These are phyloP conservation scores for Trichoderma hamatum DNA, from an alignment of 2,329 filamentous ascomycete species.

Conservation along the genomic window DNA sequence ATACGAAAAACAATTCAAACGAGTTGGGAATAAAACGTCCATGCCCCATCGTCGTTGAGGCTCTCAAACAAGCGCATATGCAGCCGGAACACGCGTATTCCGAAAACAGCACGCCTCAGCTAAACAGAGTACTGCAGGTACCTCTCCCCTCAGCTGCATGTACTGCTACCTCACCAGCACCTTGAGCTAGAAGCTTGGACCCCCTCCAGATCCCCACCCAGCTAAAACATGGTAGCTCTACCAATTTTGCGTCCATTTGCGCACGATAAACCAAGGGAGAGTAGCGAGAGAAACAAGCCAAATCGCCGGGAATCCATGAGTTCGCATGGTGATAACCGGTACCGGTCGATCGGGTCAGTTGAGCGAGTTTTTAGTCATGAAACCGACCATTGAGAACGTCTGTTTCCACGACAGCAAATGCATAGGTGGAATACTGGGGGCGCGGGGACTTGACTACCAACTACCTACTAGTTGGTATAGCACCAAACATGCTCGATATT, in stretches of 20 bases:
- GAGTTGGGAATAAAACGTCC: neutral
- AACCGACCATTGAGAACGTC: neutral
- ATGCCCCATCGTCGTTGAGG: neutral
- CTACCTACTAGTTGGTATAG: no score
- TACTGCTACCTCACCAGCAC: conserved; percentile 5
- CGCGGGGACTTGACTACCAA: no score
- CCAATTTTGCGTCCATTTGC: conserved; percentile 7
- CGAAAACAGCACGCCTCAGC: neutral
- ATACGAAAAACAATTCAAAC: neutral
- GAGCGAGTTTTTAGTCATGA: conserved; percentile 19
- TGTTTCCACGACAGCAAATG: neutral
- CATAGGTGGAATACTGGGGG: neutral
- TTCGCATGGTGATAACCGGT: neutral
- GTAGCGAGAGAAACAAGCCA: neutral
- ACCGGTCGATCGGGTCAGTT: neutral
- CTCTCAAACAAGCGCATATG: neutral
- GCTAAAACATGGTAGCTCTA: neutral
- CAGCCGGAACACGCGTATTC: neutral
- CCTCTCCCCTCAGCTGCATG: neutral
- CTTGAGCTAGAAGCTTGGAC: neutral
- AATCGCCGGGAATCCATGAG: neutral
- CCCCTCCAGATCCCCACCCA: neutral
- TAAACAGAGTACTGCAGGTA: neutral
- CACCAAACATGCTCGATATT: neutral
- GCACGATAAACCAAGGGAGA: neutral